Conservation (phyloP, 2,329 filamentous ascomycete genomes). For the Whalleya microplaca region DNA sequence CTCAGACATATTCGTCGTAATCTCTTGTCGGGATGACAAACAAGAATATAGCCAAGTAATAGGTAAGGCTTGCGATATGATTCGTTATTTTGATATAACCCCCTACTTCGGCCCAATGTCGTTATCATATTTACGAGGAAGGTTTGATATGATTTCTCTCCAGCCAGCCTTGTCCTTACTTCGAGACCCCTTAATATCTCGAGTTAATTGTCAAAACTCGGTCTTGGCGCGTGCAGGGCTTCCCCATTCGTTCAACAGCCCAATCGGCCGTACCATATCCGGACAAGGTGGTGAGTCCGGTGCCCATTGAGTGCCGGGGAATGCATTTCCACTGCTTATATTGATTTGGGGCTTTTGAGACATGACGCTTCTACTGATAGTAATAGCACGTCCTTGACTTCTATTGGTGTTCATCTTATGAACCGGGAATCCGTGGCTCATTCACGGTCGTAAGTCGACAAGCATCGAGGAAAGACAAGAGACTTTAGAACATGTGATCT, state of each 20-base stretch:
- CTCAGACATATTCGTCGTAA: too few relatives aligned
- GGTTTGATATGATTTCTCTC: neutral
- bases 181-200: neutral
- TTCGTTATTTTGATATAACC: too few relatives aligned
- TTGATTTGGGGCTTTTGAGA: neutral
- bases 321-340: neutral
- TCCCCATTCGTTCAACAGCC: neutral
- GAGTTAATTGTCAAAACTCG: neutral
- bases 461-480: neutral
- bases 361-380: neutral
- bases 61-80: too few relatives aligned
- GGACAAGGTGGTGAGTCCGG: neutral
- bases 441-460: neutral
- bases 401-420: neutral
- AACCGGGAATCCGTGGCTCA: neutral
- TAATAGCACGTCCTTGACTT: neutral
- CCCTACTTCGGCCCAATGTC: too few relatives aligned
- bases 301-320: neutral
- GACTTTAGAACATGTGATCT: neutral
- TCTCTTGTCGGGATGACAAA: too few relatives aligned
- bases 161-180: neutral
- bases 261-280: neutral
- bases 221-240: neutral
- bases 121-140: neutral
- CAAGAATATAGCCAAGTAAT: too few relatives aligned